A percentile compares a stretch with the other conserved stretches of the same genome.
Conservation (phyloP, 371 early-diverging fungal species). For the Mucor piriformis region DNA sequence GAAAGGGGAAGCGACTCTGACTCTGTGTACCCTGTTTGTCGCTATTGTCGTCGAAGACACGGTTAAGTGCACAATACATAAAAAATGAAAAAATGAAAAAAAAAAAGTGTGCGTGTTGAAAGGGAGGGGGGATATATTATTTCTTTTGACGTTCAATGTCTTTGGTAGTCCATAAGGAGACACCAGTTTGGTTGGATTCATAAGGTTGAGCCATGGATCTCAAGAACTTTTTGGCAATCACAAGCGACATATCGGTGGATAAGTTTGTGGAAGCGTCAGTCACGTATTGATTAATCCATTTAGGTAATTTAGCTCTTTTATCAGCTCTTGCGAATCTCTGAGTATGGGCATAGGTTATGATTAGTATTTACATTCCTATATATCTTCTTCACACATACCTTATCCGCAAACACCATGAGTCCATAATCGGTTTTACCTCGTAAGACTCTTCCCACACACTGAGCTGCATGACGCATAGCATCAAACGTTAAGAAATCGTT, state of each 20-base stretch:
- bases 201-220: slow-evolving; percentile 97
- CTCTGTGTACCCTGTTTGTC: too few species aligned
- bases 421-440: slow-evolving; percentile 99
- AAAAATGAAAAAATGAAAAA: neutral
- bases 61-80: neutral
- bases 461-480: slow-evolving; percentile 99
- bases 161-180: slow-evolving; percentile 64
- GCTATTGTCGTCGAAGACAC: too few species aligned
- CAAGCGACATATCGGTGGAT: slow-evolving; percentile 98
- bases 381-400: slow-evolving; percentile 48
- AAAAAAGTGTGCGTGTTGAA: too few species aligned
- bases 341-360: too few species aligned
- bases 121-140: neutral
- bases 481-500: slow-evolving; percentile 99
- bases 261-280: slow-evolving; percentile 92
- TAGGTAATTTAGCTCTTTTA: slow-evolving; percentile 96
- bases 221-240: slow-evolving; percentile 92
- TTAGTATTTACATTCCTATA: too few species aligned
- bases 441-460: slow-evolving; percentile 98
- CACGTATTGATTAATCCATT: slow-evolving; percentile 96
- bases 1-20: too few species aligned
- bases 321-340: slow-evolving; percentile 93
- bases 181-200: slow-evolving; percentile 69
- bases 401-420: slow-evolving; percentile 99
- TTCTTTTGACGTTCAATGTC: slow-evolving; percentile 60